Evolutionary conservation across 169 alveolate species (phyloP), one percentile per base, ranked within the genome.

Genomic region (Plasmodium vivax): DNA sequence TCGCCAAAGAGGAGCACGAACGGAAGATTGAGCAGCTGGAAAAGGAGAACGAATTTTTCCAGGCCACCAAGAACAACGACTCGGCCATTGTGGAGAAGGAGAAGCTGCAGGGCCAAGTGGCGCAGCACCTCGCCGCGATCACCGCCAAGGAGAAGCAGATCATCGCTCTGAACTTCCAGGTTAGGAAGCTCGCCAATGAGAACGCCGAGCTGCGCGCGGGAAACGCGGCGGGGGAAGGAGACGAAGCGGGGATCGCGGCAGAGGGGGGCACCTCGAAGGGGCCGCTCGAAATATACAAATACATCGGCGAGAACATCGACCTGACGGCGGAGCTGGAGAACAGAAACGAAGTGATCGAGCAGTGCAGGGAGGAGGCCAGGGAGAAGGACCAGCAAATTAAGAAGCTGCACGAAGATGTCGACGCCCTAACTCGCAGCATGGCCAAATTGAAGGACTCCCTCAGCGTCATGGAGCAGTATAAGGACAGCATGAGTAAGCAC

Each of bases 271-370:
- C 16, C 47, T 5, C 45, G 5, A 12, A 34, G 19, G 30, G 45
- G 30, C 80, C 94, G 56, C 9, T 45, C 23, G 92, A 90, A 58
- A 90, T 90, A 68, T 73, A 80, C 56, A 90, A 90, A 41, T 90
- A 80, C 36, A 90, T 90, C 0, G 68, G 82, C 82, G 94, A 90
- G 68, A 90, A 90, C 38, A 80, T 90, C 2, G 91, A 90, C 47
- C 83, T 90, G 16, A 90, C 94, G 3, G 83, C 94, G 16, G 94
- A 90, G 16, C 32, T 90, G 14, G 94, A 90, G 71, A 81, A 90
- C 8, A 90, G 82, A 47, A 80, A 90, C 51, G 94, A 79, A 19
- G 10, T 90, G 19, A 62, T 90, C 8, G 94, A 90, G 1, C 43
- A 90, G 68, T 80, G 10, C 8, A 90, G 51, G 34, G 91, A 90